Evolutionary conservation across 2,329 filamentous ascomycete species (phyloP).

Genomic region (Talaromyces sp.): DNA sequence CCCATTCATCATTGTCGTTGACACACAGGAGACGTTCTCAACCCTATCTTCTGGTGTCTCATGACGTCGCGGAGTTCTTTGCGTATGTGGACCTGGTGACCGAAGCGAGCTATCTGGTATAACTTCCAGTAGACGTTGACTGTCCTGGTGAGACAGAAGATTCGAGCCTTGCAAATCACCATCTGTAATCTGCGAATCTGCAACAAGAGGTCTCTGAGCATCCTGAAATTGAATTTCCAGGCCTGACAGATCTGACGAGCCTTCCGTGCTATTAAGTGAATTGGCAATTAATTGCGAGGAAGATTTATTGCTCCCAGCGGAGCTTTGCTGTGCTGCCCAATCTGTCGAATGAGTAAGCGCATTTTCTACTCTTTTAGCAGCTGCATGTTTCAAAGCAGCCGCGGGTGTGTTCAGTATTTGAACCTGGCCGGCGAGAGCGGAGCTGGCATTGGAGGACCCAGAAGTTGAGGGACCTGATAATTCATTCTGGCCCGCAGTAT

Average conservation of each 20-base stretch:
- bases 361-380: neutral
- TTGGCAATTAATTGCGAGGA: conserved; percentile 35
- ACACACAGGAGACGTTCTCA: neutral
- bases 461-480: conserved; percentile 26
- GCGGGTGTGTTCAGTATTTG: conserved; percentile 34
- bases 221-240: neutral
- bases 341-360: neutral
- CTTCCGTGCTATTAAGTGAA: conserved; percentile 29
- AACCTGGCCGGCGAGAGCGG: conserved; percentile 21
- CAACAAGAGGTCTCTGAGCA: conserved; percentile 5
- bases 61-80: neutral
- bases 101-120: conserved; percentile 14
- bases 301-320: conserved; percentile 26
- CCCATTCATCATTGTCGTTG: neutral
- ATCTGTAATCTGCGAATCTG: conserved; percentile 11
- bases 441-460: conserved; percentile 22
- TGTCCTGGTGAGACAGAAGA: conserved; percentile 16
- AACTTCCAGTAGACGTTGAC: conserved; percentile 11
- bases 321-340: conserved; percentile 18
- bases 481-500: conserved; percentile 22
- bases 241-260: neutral
- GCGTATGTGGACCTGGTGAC: conserved; percentile 9
- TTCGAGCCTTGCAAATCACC: conserved; percentile 1
- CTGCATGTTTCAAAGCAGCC: conserved; percentile 15
- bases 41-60: neutral